These are phyloP conservation scores for Arachis hypogaea DNA, from an alignment of 306 rosid genomes.

Conservation along the genomic window DNA sequence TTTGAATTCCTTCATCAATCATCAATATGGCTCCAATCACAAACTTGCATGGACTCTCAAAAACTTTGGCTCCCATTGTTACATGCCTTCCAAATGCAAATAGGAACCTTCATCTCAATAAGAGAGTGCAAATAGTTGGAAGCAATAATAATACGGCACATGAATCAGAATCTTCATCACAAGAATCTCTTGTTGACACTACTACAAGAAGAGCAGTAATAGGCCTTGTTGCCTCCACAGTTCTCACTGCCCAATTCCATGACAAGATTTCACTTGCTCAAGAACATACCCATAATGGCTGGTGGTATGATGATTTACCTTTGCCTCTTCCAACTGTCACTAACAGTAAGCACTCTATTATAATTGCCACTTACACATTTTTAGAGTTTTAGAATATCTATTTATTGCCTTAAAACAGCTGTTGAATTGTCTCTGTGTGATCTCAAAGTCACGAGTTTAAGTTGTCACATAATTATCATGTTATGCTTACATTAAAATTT, in stretches of 20 bases:
- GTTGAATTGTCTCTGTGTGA: too few species aligned
- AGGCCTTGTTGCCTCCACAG: constrained; percentile 67
- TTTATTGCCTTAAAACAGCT: too few species aligned
- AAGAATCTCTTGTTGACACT: constrained; percentile 47
- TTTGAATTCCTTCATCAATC: constrained; percentile 15
- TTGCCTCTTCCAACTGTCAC: constrained; percentile 63
- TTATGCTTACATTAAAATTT: too few species aligned
- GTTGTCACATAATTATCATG: too few species aligned
- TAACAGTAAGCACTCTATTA: constrained; percentile 61
- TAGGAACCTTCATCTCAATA: not conserved
- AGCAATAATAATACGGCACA: constrained; percentile 41
- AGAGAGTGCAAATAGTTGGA: constrained; percentile 47
- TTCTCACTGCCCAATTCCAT: constrained; percentile 48
- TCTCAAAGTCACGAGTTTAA: too few species aligned
- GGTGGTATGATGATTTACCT: constrained; percentile 70
- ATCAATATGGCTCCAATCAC: constrained; percentile 67
- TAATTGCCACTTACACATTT: too few species aligned
- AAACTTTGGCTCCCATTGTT: constrained; percentile 46
- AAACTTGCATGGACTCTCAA: constrained; percentile 68
- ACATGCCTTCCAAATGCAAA: constrained; percentile 55
- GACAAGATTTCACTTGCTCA: constrained; percentile 58
- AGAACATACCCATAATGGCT: constrained; percentile 52
- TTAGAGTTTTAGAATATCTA: too few species aligned
- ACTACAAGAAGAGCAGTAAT: constrained; percentile 74
- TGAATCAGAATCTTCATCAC: constrained; percentile 33